A percentile compares a stretch with the other conserved stretches of the same genome.
Evolutionary conservation across 257 asterid genomes (phyloP).

Genomic region (Przewalskia tangutica): DNA sequence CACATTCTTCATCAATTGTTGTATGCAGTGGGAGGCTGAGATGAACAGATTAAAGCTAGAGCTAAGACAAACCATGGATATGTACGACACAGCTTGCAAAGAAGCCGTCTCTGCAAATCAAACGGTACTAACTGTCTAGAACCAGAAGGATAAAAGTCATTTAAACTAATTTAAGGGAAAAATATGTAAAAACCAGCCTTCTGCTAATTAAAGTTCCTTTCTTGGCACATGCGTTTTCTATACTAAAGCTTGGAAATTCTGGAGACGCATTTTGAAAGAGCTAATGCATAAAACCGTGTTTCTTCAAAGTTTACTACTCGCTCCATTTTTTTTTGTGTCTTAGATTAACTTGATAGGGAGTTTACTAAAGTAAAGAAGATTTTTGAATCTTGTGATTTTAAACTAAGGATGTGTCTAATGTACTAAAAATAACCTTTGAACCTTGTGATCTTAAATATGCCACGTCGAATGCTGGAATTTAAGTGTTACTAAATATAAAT

Average conservation of each 20-base stretch:
- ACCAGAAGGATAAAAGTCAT: neutral
- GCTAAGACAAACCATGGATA: constrained; percentile 56
- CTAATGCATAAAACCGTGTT: neutral
- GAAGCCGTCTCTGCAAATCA: constrained; percentile 57
- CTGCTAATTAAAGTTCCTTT: neutral
- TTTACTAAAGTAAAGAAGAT: neutral
- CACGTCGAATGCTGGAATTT: neutral
- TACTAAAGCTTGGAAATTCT: neutral
- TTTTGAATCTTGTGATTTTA: neutral
- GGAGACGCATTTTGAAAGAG: neutral
- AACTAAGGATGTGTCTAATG: neutral
- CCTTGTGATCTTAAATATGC: neutral
- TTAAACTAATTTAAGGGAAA: neutral
- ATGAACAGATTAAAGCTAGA: constrained; percentile 47
- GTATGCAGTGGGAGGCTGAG: constrained; percentile 27
- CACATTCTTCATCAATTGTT: constrained; percentile 6
- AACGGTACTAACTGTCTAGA: constrained; percentile 25
- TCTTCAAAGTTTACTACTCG: neutral
- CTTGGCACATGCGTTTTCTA: neutral
- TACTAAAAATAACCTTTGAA: neutral
- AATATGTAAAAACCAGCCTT: neutral
- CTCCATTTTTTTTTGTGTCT: neutral
- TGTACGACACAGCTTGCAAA: constrained; percentile 68
- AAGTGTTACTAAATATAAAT: neutral
- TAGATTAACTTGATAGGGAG: neutral